Base-by-base conservation (phyloP, 1,284 basidiomycete genomes). In the Mycena sp. region DNA sequence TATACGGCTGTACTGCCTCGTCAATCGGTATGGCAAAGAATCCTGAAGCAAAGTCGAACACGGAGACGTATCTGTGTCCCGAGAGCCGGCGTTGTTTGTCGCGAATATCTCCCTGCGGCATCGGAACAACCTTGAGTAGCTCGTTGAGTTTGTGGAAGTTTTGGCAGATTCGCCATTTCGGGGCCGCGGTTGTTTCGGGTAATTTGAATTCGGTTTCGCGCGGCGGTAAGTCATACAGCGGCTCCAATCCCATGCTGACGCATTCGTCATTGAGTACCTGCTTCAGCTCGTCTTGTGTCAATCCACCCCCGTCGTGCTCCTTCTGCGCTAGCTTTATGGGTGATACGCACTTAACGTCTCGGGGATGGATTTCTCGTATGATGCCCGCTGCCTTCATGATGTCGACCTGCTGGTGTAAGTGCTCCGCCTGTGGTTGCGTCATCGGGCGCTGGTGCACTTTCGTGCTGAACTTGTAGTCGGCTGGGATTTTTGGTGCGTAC, bases 71-170 rank as follows among this genome's bases (percentile, higher is more conserved):
- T 3, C 72, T 26, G 40, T 78, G 73, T 0, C 78, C 76, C n/a
- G 71, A 72, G 0, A 80, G 61, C 4, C 64, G 23, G 26, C 74
- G 72, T 45, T 80, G 78, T 51, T 79, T 80, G 1, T 69, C 60
- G 0, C 70, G 61, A 0, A 80, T 77, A 65, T 80, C 74, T 14
- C 78, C 76, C 53, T 76, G 74, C 5, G 71, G 77, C 65, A 79
- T 72, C 0, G 75, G 61, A 5, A 71, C 68, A 6, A 73, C 66
- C 38, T 71, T 58, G 9, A 57, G 40, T 12, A 19, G 62, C 62
- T 53, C 68, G 57, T 57, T 65, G 49, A 61, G 68, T 26, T 71
- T 72, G 3, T 60, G 67, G 43, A 75, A 80, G 58, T 76, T 73
- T 50, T 78, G 77, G 58, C 77, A 78, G 1, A 80, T 63, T 0